These are phyloP conservation scores for Yamadazyma dendronema DNA, from an alignment of 1,139 yeast species.

Conservation along the genomic window DNA sequence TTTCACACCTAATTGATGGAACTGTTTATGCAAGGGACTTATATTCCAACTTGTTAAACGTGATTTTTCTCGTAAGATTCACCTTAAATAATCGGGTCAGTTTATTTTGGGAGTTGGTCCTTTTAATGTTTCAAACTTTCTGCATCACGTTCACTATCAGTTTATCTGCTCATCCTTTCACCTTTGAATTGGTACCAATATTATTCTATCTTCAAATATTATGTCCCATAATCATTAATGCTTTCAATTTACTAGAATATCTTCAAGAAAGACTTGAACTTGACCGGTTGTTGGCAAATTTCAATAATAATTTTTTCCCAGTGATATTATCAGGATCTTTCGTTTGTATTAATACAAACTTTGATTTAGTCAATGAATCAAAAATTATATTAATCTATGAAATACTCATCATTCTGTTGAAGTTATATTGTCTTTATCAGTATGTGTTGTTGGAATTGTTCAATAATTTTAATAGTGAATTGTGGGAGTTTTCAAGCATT, in stretches of 20 bases:
- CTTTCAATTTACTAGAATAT: conserved; percentile 5
- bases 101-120: conserved; percentile 12
- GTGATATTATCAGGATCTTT: conserved; percentile 29
- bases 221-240: conserved; percentile 9
- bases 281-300: conserved; percentile 6
- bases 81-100: conserved; percentile 2
- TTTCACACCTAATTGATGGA: background rate
- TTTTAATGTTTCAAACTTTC: conserved; percentile 15
- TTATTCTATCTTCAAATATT: conserved; percentile 8
- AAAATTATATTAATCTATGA: conserved; percentile 13
- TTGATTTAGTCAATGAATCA: conserved; percentile 13
- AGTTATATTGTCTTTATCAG: conserved; percentile 27
- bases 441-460: conserved; percentile 15
- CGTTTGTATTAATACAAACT: conserved; percentile 18
- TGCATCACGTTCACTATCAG: conserved; percentile 1
- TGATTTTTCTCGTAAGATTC: conserved; percentile 9
- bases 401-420: conserved; percentile 19
- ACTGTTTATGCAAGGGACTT: conserved; percentile 6
- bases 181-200: background rate
- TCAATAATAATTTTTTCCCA: conserved; percentile 29
- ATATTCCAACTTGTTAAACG: conserved; percentile 7
- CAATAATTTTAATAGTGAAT: conserved; percentile 10
- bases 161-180: background rate
- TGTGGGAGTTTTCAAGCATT: background rate
- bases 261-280: background rate